Conservation (phyloP, 2,329 filamentous ascomycete species). For the Cercospora zeae-maydis region DNA sequence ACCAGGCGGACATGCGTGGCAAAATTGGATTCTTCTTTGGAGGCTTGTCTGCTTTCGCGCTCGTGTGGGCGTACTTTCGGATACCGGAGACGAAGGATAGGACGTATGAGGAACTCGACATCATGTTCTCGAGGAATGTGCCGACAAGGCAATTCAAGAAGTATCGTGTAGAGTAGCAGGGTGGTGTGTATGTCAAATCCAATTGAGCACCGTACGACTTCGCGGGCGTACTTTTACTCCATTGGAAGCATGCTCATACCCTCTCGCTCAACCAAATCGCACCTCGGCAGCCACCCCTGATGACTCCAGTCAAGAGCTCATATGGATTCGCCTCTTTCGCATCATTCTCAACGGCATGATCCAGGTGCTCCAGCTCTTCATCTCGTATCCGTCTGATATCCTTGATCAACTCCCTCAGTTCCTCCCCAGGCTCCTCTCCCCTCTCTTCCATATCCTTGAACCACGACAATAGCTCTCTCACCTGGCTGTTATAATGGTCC, state of each 20-base stretch:
- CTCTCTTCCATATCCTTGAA: constrained; percentile 68
- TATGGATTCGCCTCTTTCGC: constrained; percentile 86
- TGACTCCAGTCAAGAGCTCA: constrained; percentile 80
- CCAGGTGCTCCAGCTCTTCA: constrained; percentile 94
- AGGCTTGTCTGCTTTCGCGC: constrained; percentile 34
- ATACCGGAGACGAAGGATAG: constrained; percentile 42
- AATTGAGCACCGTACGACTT: too few relatives aligned
- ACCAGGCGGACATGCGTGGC: constrained; percentile 39
- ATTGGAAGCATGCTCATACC: constrained; percentile 46
- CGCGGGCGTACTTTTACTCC: neutral
- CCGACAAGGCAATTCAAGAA: constrained; percentile 36
- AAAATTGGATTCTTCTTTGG: constrained; percentile 46
- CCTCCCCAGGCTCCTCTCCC: constrained; percentile 76
- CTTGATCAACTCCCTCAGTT: constrained; percentile 67
- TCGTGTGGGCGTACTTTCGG: constrained; percentile 40
- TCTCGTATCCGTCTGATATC: constrained; percentile 82
- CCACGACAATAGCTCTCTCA: constrained; percentile 77
- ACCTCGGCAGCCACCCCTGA: constrained; percentile 82
- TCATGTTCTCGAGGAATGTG: constrained; percentile 41
- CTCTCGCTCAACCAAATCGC: constrained; percentile 89
- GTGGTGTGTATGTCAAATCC: too few relatives aligned
- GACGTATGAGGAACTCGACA: constrained; percentile 44
- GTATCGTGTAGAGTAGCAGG: constrained; percentile 27
- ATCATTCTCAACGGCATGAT: constrained; percentile 91
- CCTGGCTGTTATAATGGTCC: constrained; percentile 90